These are phyloP conservation scores for Racocetra persica DNA, from an alignment of 371 early-diverging fungal genomes.

Conservation along the genomic window DNA sequence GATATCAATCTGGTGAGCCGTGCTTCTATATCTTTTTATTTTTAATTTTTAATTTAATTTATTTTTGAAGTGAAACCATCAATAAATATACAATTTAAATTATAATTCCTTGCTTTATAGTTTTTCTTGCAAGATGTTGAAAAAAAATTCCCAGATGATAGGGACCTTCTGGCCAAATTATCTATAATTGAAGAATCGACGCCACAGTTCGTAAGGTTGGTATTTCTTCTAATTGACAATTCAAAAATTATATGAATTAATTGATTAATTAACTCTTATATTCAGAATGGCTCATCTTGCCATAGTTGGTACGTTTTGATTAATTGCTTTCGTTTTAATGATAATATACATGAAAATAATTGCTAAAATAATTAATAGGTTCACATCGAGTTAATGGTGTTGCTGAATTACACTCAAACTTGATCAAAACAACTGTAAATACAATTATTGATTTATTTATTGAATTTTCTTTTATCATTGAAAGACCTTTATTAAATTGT, in stretches of 20 bases:
- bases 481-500: no score
- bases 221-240: slow-evolving; percentile 40
- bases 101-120: slow-evolving; percentile 35
- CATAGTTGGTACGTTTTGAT: slow-evolving; percentile 55
- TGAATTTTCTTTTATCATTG: not conserved
- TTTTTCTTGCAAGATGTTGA: slow-evolving; percentile 94
- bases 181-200: slow-evolving; percentile 89
- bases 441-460: no score
- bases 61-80: not conserved
- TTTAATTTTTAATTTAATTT: no score
- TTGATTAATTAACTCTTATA: not conserved
- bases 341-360: not conserved
- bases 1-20: slow-evolving; percentile 83
- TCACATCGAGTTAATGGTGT: slow-evolving; percentile 95
- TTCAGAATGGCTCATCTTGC: slow-evolving; percentile 63
- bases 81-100: not conserved
- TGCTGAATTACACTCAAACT: slow-evolving; percentile 88
- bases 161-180: slow-evolving; percentile 83
- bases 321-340: not conserved
- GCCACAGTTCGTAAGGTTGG: slow-evolving; percentile 92
- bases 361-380: slow-evolving; percentile 55
- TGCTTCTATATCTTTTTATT: not conserved
- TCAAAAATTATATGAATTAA: not conserved
- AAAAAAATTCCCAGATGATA: slow-evolving; percentile 78
- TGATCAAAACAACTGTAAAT: slow-evolving; percentile 72